These are phyloP conservation scores for Parafenestella ontariensis DNA, from an alignment of 2,329 filamentous ascomycete genomes.

Conservation along the genomic window DNA sequence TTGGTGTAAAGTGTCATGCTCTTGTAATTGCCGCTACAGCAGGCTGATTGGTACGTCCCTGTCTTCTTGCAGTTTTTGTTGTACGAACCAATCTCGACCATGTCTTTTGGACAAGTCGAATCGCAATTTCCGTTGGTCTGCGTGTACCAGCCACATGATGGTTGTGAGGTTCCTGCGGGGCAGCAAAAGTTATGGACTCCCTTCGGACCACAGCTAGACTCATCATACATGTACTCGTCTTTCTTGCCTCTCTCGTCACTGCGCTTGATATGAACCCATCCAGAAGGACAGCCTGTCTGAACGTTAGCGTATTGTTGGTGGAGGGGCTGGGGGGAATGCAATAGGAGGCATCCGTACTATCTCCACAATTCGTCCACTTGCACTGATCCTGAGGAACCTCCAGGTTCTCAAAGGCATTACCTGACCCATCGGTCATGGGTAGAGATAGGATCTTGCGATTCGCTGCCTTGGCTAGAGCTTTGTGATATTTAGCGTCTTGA, in stretches of 20 bases:
- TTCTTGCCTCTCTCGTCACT: background rate
- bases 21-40: background rate
- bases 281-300: background rate
- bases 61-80: conserved; percentile 5
- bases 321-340: background rate
- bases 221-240: conserved; percentile 10
- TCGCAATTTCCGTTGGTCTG: conserved; percentile 4
- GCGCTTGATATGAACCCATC: conserved; percentile 5
- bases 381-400: conserved; percentile 1
- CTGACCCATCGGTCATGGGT: conserved; percentile 7
- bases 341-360: background rate
- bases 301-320: background rate
- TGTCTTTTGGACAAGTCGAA: background rate
- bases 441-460: conserved; percentile 12
- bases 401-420: conserved; percentile 5
- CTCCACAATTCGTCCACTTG: conserved; percentile 14
- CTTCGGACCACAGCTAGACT: conserved; percentile 2
- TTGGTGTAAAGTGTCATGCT: conserved; percentile 10
- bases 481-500: conserved; percentile 13
- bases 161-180: background rate
- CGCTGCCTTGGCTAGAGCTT: conserved; percentile 15
- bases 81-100: conserved; percentile 7
- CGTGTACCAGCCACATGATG: conserved; percentile 6
- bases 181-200: conserved; percentile 5
- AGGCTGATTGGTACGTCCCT: conserved; percentile 3